Evolutionary conservation across 225 moss, liverwort and hornwort genomes (phyloP), one percentile per base, ranked within the genome.

Genomic region (Pseudisothecium myosuroides): DNA sequence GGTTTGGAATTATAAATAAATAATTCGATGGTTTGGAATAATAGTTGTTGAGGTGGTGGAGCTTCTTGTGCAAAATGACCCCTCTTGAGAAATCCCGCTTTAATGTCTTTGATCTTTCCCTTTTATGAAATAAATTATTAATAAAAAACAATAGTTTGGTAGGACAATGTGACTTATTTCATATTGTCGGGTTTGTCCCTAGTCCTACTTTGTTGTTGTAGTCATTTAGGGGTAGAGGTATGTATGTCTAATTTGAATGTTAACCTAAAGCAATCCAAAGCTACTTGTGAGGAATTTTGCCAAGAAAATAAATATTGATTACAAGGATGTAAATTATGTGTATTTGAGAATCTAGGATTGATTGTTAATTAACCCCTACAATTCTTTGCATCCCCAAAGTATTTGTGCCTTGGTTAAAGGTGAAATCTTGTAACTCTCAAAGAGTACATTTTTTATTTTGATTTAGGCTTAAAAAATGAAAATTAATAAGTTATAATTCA

Each of bases 321-420:
- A 52, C 5, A 20, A 50, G 5, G 5, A 47, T 31, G 7, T 47
- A 18, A 74, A 47, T 7, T 31, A 74, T 10, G 8, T 29, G 1
- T 17, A 28, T 0, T 43, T 17, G 10, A 74, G 2, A 7, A 1
- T 74, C 31, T 31, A 19, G 1, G 6, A 74, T 47, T 47, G 7
- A 18, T 47, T 74, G 6, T 73, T 47, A 47, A 17, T 73, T 47
- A 47, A 17, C 1, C 1, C 11, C 7, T 47, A 6, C 0, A 45
- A 72, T 3, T 43, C 5, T 0, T 3, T 28, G 2, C 17, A 28
- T 28, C 0, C 6, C 0, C 1, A 29, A 73, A 26, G 0, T 17
- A 0, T 28, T 17, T 73, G 11, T 32, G 26, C 32, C 12, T 49
- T 12, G 6, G 19, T 19, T 0, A 31, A 75, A 31, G 2, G 49